Conservation (phyloP, 2,329 filamentous ascomycete species). For the Cyanodermella asteris region DNA sequence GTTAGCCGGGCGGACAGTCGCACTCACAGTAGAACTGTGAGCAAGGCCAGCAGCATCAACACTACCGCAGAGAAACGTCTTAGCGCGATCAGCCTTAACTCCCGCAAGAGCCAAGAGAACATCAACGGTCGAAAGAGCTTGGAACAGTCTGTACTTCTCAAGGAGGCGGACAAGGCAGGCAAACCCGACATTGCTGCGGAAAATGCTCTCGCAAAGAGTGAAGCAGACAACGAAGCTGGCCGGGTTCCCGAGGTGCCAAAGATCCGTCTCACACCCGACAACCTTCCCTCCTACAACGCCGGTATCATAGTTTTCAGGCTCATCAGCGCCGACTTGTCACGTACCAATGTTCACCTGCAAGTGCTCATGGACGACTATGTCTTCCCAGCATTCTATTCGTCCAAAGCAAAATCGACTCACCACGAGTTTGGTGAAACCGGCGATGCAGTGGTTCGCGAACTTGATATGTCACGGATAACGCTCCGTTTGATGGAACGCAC, state of each 20-base stretch:
- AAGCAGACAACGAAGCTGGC: too few species aligned
- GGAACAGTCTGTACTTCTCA: too few species aligned
- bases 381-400: constrained; percentile 70
- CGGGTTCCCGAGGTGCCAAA: too few species aligned
- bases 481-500: constrained; percentile 65
- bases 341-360: constrained; percentile 57
- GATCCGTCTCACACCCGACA: constrained; percentile 54
- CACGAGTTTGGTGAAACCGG: constrained; percentile 78
- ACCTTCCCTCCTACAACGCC: constrained; percentile 80
- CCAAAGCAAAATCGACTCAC: constrained; percentile 45
- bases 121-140: too few species aligned
- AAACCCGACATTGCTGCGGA: too few species aligned
- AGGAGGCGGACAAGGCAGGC: too few species aligned
- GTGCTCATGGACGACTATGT: constrained; percentile 87
- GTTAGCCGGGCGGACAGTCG: constrained; percentile 4
- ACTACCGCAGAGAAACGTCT: too few species aligned
- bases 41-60: too few species aligned
- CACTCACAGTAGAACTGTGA: too few species aligned
- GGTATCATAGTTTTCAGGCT: constrained; percentile 89
- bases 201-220: too few species aligned
- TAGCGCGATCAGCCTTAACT: too few species aligned
- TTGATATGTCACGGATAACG: constrained; percentile 90
- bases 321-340: constrained; percentile 66
- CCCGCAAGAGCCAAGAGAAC: too few species aligned
- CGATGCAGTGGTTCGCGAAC: constrained; percentile 84